Evolutionary conservation across 805 yeast species (phyloP).

Genomic region (Metschnikowia baotianmanensis): DNA sequence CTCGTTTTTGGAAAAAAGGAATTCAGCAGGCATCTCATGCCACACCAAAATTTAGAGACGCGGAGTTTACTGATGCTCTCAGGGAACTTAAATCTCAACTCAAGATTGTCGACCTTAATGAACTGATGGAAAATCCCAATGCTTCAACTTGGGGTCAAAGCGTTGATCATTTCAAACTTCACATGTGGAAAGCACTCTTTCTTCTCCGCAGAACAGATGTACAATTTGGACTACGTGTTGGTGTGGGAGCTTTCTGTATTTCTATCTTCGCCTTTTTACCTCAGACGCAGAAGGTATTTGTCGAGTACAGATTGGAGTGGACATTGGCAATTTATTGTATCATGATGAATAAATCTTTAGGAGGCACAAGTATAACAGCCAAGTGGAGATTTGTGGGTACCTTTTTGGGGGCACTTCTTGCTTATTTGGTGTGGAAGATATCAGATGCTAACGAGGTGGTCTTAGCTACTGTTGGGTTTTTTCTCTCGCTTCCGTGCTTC

Average conservation of each 20-base stretch:
- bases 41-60: conserved; percentile 7
- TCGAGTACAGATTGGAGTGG: conserved; percentile 80
- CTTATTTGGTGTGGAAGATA: conserved; percentile 56
- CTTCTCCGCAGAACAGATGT: conserved; percentile 62
- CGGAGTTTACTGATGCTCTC: conserved; percentile 20
- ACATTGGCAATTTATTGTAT: conserved; percentile 76
- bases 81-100: conserved; percentile 19
- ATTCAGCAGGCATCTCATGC: conserved; percentile 14
- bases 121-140: not conserved
- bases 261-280: conserved; percentile 68
- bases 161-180: conserved; percentile 9
- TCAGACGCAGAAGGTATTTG: conserved; percentile 50
- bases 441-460: conserved; percentile 54
- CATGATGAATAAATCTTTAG: conserved; percentile 81
- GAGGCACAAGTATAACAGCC: conserved; percentile 79
- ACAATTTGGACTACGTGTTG: conserved; percentile 77
- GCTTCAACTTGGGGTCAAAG: not conserved
- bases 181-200: conserved; percentile 50
- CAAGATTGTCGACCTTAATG: conserved; percentile 2
- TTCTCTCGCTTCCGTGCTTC: conserved; percentile 47
- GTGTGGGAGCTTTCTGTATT: conserved; percentile 67
- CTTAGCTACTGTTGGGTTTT: conserved; percentile 49
- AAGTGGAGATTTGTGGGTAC: conserved; percentile 77
- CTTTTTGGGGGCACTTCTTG: conserved; percentile 62
- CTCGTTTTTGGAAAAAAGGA: conserved; percentile 45